Evolutionary conservation across 1,284 basidiomycete genomes (phyloP), one percentile per base, ranked within the genome.

Genomic region (Rhodotorula sp.): DNA sequence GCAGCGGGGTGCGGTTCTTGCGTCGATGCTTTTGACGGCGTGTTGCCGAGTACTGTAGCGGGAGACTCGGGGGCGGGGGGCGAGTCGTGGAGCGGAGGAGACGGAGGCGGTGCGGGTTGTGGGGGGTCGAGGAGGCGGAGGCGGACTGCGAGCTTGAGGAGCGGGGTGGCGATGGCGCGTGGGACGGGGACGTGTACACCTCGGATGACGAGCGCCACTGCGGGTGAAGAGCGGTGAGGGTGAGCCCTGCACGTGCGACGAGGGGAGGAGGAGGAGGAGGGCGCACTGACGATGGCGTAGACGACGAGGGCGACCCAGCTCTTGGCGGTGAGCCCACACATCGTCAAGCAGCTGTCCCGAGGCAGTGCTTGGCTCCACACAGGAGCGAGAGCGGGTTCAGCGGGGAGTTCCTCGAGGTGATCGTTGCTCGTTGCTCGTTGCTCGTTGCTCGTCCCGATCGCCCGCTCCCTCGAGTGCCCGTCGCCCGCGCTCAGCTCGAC

Each of bases 211-310:
- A 90, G 85, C 53, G 86, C 77, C 73, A 87, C 86, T 87, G 71
- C 34, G 48, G 12, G 27, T 4, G 54, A 10, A 13, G 54, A 25
- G 4, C n/a, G n/a, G n/a, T n/a, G 53, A 41, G 32, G 10, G 29
- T 48, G 25, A 50, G 58, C 25, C 8, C 9, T 25, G 39, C 25
- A 37, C 19, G 17, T 29, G 15, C 34, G 10, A n/a, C 19, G n/a
- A 22, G 39, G 50, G 25, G 50, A 22, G 27, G 41, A 37, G 51
- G 44, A 8, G 29, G 27, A 10, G 17, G 21, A 25, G 19, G 19
- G 61, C 86, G 81, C 72, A 87, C 91, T 93, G 63, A 91, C 89
- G 57, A 88, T 64, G 74, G 92, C 84, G 82, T 93, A 94, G 25
- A 91, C 79, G 56, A 90, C 83, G 44, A 93, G 82, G 3, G 73